These are phyloP conservation scores for Podaxis carcinomalis DNA, from an alignment of 768 basidiomycete species.

Conservation along the genomic window DNA sequence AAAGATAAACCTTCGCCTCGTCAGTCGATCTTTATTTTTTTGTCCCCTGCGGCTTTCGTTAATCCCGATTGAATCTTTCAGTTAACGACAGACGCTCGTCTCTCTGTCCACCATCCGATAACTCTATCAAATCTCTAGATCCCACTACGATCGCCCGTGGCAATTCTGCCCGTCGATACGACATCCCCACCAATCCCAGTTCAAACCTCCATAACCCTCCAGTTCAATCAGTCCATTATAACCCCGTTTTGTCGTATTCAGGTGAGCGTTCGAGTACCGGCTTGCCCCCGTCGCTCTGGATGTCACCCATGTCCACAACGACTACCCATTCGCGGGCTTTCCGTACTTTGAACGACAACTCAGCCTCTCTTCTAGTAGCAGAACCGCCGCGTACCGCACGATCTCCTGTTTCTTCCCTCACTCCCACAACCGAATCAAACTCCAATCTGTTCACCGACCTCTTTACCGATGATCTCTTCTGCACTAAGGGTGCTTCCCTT, in stretches of 20 bases:
- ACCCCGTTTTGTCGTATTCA: constrained; percentile 25
- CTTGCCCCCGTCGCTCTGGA: constrained; percentile 78
- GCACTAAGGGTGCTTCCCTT: constrained; percentile 27
- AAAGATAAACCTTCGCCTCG: constrained; percentile 19
- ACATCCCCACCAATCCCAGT: neutral
- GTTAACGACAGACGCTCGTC: constrained; percentile 10
- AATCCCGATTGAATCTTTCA: neutral
- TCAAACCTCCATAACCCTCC: constrained; percentile 7
- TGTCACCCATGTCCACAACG: constrained; percentile 63
- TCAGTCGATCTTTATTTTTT: constrained; percentile 11
- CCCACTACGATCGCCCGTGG: neutral
- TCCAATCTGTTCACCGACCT: constrained; percentile 65
- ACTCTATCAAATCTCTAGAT: neutral
- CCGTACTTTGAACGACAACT: constrained; percentile 29
- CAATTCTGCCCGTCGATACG: neutral
- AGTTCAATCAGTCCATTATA: constrained; percentile 13
- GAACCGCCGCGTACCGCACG: constrained; percentile 19
- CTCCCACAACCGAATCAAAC: constrained; percentile 49
- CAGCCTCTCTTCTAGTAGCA: constrained; percentile 27
- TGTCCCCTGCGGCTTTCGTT: neutral
- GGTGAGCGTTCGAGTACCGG: constrained; percentile 49
- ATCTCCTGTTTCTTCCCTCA: constrained; percentile 39
- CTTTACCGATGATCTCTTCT: constrained; percentile 68
- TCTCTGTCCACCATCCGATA: constrained; percentile 1
- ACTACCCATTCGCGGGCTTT: constrained; percentile 17